phyloP scores from a whole-genome alignment of 2,329 filamentous ascomycete species.

The Colletotrichum sp. region DNA sequence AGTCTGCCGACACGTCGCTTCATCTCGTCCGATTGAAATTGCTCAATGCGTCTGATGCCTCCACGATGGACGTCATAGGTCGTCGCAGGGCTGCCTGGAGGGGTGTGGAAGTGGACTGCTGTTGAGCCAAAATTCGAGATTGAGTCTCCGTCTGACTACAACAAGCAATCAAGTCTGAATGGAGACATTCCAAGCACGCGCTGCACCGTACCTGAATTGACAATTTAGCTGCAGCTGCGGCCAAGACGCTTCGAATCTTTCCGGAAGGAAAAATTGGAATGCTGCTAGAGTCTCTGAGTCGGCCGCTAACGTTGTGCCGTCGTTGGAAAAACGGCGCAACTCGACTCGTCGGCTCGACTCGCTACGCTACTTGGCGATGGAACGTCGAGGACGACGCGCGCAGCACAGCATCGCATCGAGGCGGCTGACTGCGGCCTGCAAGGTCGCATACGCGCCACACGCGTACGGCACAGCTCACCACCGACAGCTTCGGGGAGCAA shows the following conservation, averaged over 20 bases:
- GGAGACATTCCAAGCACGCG: background rate
- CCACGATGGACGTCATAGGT: constrained; percentile 15
- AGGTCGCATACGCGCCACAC: constrained; percentile 6
- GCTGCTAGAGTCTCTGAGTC: background rate
- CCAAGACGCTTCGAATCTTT: constrained; percentile 14
- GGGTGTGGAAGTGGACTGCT: background rate
- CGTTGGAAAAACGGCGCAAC: background rate
- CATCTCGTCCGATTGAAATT: constrained; percentile 17
- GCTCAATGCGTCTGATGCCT: constrained; percentile 18
- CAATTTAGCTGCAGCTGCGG: constrained; percentile 9
- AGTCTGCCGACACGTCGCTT: constrained; percentile 8
- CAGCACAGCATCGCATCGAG: constrained; percentile 9
- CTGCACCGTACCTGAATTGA: background rate
- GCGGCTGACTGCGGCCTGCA: constrained; percentile 1
- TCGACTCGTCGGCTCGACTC: background rate
- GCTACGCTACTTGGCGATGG: background rate
- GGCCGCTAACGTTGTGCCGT: background rate
- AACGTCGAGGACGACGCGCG: constrained; percentile 1
- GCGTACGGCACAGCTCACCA: background rate
- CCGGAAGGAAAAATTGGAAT: constrained; percentile 13
- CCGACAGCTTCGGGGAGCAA: background rate
- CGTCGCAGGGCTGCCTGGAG: background rate
- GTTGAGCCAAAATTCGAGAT: background rate
- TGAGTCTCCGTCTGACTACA: background rate
- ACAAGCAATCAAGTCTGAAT: background rate